Evolutionary conservation across 345 rosid genomes (phyloP).

Genomic region (Cochlearia excelsa): DNA sequence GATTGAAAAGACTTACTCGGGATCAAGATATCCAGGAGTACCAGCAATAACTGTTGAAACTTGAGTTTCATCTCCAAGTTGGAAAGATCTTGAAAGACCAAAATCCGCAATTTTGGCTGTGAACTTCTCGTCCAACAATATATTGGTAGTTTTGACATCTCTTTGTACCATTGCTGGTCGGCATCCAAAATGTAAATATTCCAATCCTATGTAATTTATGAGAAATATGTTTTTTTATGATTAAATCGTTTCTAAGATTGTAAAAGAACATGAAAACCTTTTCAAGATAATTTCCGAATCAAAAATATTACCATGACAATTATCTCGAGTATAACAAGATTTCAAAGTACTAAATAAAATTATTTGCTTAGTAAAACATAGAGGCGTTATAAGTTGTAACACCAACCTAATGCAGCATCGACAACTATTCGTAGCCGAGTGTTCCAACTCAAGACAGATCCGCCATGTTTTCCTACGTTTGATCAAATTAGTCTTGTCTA

Average conservation of each 20-base stretch:
- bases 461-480: constrained; percentile 3
- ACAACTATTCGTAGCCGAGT: constrained; percentile 40
- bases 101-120: constrained; percentile 39
- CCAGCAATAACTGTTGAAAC: constrained; percentile 29
- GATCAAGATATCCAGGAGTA: constrained; percentile 36
- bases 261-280: neutral
- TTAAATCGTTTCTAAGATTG: neutral
- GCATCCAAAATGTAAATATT: constrained; percentile 15
- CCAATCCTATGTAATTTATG: constrained; percentile 3
- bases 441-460: constrained; percentile 35
- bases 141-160: constrained; percentile 17
- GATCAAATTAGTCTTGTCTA: too few species aligned
- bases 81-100: constrained; percentile 29
- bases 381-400: too few species aligned
- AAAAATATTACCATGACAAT: too few species aligned
- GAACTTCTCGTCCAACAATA: constrained; percentile 35
- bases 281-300: too few species aligned
- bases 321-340: too few species aligned
- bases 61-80: constrained; percentile 13
- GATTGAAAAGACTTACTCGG: constrained; percentile 22
- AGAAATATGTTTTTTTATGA: neutral
- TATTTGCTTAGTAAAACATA: too few species aligned
- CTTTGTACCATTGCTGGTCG: constrained; percentile 17
- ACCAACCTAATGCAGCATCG: constrained; percentile 33
- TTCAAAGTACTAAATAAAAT: neutral